These are phyloP conservation scores for Citeromyces hawaiiensis DNA, from an alignment of 1,139 yeast species.

Conservation along the genomic window DNA sequence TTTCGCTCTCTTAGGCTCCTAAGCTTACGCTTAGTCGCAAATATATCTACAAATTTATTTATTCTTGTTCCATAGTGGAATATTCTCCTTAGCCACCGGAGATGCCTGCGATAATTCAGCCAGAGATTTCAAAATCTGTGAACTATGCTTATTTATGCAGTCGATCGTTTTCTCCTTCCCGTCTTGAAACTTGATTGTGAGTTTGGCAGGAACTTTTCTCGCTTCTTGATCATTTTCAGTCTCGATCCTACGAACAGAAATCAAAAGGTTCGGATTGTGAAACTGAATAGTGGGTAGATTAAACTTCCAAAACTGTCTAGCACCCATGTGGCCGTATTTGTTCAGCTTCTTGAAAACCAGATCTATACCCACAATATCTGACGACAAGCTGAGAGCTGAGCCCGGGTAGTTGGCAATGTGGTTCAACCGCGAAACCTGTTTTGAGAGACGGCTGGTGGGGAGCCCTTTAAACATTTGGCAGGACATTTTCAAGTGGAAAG, in stretches of 20 bases:
- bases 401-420: conserved; percentile 26
- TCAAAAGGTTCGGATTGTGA: conserved; percentile 61
- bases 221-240: conserved; percentile 27
- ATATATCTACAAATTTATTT: not conserved
- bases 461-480: conserved; percentile 14
- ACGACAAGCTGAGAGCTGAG: conserved; percentile 27
- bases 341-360: conserved; percentile 30
- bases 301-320: conserved; percentile 53
- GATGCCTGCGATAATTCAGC: not conserved
- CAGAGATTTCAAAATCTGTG: conserved; percentile 19
- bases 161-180: conserved; percentile 21
- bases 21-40: too few species aligned
- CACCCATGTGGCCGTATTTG: conserved; percentile 37
- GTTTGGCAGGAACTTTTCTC: conserved; percentile 28
- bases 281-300: conserved; percentile 69
- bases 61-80: not conserved
- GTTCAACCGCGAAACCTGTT: conserved; percentile 27
- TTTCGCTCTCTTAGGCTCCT: too few species aligned
- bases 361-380: conserved; percentile 20
- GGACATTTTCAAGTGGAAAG: not conserved
- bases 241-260: conserved; percentile 44
- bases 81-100: conserved; percentile 10
- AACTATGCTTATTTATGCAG: conserved; percentile 22
- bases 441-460: conserved; percentile 21
- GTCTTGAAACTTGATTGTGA: conserved; percentile 18